phyloP scores from a whole-genome alignment of 495 filamentous ascomycete species.

The Schizothecium vesticola region DNA sequence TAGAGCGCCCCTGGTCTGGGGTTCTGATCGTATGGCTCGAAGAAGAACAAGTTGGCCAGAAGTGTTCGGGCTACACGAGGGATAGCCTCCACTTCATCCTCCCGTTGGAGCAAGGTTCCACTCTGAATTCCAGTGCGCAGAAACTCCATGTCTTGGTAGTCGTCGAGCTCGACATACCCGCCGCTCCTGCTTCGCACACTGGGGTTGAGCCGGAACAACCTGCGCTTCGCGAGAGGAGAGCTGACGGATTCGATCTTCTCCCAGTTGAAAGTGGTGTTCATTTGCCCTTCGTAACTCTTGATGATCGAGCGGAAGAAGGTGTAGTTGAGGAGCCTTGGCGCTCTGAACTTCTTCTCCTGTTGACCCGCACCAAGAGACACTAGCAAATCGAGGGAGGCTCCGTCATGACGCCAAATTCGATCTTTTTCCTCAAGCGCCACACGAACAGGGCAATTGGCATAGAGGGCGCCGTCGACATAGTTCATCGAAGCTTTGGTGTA shows the following conservation, averaged over 20 bases:
- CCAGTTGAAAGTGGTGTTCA: constrained; percentile 1
- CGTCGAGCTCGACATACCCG: constrained; percentile 4
- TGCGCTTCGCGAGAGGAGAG: background rate
- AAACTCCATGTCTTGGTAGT: background rate
- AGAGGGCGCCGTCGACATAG: constrained; percentile 5
- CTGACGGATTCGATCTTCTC: background rate
- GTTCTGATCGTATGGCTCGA: background rate
- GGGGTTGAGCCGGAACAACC: constrained; percentile 2
- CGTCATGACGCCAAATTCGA: constrained; percentile 1
- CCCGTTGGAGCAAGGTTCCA: background rate
- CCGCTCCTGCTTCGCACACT: background rate
- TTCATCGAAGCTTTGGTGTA: background rate
- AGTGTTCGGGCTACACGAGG: background rate
- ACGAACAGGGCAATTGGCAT: constrained; percentile 4
- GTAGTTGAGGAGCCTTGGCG: background rate
- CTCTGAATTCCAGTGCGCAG: background rate
- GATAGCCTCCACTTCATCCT: background rate
- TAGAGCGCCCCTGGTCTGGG: background rate
- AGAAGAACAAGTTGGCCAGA: background rate
- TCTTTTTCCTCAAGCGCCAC: constrained; percentile 6
- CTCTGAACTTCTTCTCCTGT: background rate
- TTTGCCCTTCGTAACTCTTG: background rate
- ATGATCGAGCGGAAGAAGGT: background rate
- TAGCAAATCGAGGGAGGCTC: background rate
- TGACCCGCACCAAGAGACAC: constrained; percentile 1